Conservation (phyloP, 139 green algal species). For the Chlorella sorokiniana region DNA sequence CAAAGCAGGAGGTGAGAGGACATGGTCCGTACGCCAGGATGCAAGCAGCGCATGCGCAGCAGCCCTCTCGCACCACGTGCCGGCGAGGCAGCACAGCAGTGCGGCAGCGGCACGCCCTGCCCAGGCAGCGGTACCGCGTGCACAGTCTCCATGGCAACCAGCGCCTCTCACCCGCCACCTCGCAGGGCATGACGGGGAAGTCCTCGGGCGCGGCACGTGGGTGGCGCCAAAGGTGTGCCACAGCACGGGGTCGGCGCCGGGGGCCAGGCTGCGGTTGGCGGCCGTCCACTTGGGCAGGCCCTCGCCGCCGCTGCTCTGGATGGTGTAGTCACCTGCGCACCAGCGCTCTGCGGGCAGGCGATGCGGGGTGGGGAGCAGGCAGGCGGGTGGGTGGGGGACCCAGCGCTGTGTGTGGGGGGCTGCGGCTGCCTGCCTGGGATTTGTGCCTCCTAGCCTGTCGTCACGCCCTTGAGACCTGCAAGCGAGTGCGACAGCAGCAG, state of each 20-base stretch:
- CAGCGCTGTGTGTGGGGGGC: background rate
- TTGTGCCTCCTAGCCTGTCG: no score
- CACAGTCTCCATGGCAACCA: no score
- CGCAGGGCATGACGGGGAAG: slow-evolving; percentile 86
- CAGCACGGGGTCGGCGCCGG: slow-evolving; percentile 73
- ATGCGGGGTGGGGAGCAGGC: background rate
- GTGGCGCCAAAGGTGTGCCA: slow-evolving; percentile 89
- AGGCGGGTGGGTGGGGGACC: background rate
- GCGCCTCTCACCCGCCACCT: slow-evolving; percentile 45
- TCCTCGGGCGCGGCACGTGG: slow-evolving; percentile 79
- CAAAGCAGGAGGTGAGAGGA: background rate
- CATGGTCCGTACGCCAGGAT: no score
- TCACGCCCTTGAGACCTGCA: no score
- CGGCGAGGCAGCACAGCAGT: no score
- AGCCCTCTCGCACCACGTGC: no score
- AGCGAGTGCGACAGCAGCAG: no score
- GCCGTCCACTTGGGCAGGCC: slow-evolving; percentile 16
- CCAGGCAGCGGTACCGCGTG: no score
- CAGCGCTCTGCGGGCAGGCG: slow-evolving; percentile 18
- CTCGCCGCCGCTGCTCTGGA: slow-evolving; percentile 14
- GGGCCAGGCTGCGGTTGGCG: slow-evolving; percentile 53
- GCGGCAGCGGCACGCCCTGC: no score
- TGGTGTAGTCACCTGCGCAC: slow-evolving; percentile 11
- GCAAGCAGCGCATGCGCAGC: no score
- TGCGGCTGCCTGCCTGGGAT: no score